Base-by-base conservation (phyloP, 805 yeast genomes). In the Spathaspora boniae region DNA sequence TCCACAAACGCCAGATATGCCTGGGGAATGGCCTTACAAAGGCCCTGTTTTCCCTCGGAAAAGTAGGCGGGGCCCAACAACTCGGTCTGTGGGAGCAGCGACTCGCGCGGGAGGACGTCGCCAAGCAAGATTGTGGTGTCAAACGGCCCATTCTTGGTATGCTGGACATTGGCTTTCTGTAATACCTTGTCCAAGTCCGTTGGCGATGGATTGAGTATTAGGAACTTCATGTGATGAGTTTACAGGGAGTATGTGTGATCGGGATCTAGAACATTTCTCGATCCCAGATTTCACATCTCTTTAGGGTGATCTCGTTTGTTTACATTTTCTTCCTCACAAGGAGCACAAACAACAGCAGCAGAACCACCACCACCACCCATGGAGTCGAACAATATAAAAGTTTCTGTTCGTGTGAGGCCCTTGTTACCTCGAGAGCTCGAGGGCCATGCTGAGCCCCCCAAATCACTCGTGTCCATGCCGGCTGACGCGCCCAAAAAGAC, bases 141-240 rank as follows among this genome's bases (percentile, higher is more conserved):
- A 47, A 82, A 82, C 0, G 87, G 87, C 0, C 88, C 88, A 29
- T 78, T 78, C 45, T 76, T 80, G 16, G 50, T 39, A 46, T 79
- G 62, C 33, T 81, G 66, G 1, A 61, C 41, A 46, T 76, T 72
- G 4, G 78, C 68, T 34, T 72, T 67, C 26, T 46, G 54, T 5
- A 73, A 45, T 0, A 74, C 62, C 40, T 72, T 74, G 0, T 68
- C 64, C 6, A 80, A 43, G 6, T 56, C 51, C 2, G 58, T 44
- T 1, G 70, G 60, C 14, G 60, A 43, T 3, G 80, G 80, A 45
- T 75, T 65, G 23, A 75, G 50, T 15, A 75, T 68, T 30, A 76
- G 54, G 34, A 66, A 56, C 41, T 63, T 67, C 33, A 55, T 40
- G n/a, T n/a, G n/a, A n/a, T n/a, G n/a, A n/a, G n/a, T n/a, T n/a